Evolutionary conservation across 768 basidiomycete species (phyloP), one percentile per base, ranked within the genome.

Genomic region (Crepidotus variabilis): DNA sequence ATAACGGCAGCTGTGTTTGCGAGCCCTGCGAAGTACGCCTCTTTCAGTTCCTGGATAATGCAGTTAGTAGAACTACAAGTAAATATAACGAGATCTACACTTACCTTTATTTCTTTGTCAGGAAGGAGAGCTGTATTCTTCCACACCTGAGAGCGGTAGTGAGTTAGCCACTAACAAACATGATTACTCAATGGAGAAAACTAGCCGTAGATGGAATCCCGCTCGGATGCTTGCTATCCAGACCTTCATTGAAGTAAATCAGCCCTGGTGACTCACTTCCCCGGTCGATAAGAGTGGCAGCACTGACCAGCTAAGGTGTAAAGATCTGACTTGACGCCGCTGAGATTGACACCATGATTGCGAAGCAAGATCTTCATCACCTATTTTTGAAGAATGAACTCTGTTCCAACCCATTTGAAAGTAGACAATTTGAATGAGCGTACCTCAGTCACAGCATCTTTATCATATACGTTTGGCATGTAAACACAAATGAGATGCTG

Each of bases 211-310:
- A 85, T 39, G 77, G 80, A 51, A 91, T 78, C 7, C 88, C 86
- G 64, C 87, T 88, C 0, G 84, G 68, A 65, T 90, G 89, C 64
- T 91, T 91, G 69, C 87, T 89, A 61, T 90, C 86, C 55, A 91
- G 71, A 1, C 85, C 87, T 84, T 62, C 8, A 46, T 3, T 21
- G 58, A 16, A n/a, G n/a, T 51, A 18, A 39, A 57, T 9, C 59
- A 32, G 18, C 3, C 20, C 8, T 28, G 8, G 8, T 28, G 28
- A 28, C 28, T 28, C 22, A 34, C 18, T 16, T 10, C 6, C 32
- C 48, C 36, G 54, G 33, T 21, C 35, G 22, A 28, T 22, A 49
- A 47, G 35, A 14, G 20, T n/a, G 0, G 2, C 14, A 13, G 20
- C 6, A 57, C 68, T 36, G 63, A 84, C 86, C 84, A 57, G 87